Percentiles rank a stretch among this genome's conserved stretches.
These are phyloP conservation scores for Umbelopsis sp. DNA, from an alignment of 371 early-diverging fungal genomes.

Conservation along the genomic window DNA sequence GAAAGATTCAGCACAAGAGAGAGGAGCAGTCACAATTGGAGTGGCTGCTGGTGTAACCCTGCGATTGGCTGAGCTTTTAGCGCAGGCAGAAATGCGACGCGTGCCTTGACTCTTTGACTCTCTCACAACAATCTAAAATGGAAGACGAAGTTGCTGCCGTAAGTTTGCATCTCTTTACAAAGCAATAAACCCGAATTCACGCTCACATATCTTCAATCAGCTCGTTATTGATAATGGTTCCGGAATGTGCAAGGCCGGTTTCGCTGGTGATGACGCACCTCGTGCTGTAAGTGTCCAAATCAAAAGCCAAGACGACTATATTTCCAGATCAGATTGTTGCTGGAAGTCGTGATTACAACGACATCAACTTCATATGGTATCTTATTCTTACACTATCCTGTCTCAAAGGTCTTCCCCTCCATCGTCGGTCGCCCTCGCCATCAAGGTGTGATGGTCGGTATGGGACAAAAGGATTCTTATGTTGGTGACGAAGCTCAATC, in stretches of 20 bases:
- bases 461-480: constrained; percentile 99
- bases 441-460: constrained; percentile 99
- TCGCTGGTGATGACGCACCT: constrained; percentile 99
- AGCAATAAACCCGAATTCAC: neutral
- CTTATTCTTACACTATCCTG: neutral
- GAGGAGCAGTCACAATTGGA: neutral
- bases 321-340: neutral
- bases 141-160: constrained; percentile 88
- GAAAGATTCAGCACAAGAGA: neutral
- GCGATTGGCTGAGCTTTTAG: neutral
- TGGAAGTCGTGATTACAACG: too few species aligned
- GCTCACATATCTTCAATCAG: constrained; percentile 38
- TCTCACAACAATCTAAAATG: constrained; percentile 40
- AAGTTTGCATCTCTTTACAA: constrained; percentile 48
- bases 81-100: neutral
- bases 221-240: constrained; percentile 98
- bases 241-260: constrained; percentile 99
- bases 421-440: constrained; percentile 99
- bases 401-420: constrained; percentile 92
- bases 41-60: neutral
- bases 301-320: neutral
- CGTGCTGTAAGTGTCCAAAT: constrained; percentile 89
- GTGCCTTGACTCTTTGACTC: constrained; percentile 5
- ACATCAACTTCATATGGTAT: neutral
- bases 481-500: constrained; percentile 99